phyloP scores from a whole-genome alignment of 331 rosid species.

The Quercus tomentella region DNA sequence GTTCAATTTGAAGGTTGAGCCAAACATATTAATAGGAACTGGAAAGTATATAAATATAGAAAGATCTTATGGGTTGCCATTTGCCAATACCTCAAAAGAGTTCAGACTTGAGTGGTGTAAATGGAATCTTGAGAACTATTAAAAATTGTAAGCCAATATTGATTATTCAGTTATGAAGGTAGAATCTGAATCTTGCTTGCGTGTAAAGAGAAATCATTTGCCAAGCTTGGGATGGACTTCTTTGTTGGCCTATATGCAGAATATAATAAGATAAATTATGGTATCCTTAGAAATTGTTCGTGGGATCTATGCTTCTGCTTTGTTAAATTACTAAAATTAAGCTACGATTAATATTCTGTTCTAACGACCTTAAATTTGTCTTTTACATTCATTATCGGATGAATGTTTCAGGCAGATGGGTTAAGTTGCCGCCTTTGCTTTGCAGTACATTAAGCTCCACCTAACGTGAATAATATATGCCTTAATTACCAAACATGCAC shows the following conservation, averaged over 20 bases:
- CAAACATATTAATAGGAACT: not conserved
- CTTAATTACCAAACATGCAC: not conserved
- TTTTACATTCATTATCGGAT: not conserved
- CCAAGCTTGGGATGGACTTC: too few relatives aligned
- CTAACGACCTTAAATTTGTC: not conserved
- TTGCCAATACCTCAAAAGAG: too few relatives aligned
- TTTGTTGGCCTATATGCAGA: too few relatives aligned
- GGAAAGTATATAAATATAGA: not conserved
- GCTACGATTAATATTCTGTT: not conserved
- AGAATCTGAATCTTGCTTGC: too few relatives aligned
- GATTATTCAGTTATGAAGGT: too few relatives aligned
- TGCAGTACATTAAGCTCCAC: not conserved
- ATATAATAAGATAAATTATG: too few relatives aligned
- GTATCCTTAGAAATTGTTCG: not conserved
- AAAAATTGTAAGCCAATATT: too few relatives aligned
- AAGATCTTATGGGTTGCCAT: too few relatives aligned
- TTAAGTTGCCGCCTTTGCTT: constrained; percentile 19
- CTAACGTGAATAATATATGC: not conserved
- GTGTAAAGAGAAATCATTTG: not conserved
- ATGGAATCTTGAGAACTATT: too few relatives aligned
- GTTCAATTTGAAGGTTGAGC: not conserved
- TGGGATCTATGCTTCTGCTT: not conserved
- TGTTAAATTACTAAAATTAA: not conserved
- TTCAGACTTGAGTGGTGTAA: too few relatives aligned
- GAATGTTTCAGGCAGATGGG: constrained; percentile 16